These are phyloP conservation scores for Paramecium sonneborni DNA, from an alignment of 73 alveolate species.

Conservation along the genomic window DNA sequence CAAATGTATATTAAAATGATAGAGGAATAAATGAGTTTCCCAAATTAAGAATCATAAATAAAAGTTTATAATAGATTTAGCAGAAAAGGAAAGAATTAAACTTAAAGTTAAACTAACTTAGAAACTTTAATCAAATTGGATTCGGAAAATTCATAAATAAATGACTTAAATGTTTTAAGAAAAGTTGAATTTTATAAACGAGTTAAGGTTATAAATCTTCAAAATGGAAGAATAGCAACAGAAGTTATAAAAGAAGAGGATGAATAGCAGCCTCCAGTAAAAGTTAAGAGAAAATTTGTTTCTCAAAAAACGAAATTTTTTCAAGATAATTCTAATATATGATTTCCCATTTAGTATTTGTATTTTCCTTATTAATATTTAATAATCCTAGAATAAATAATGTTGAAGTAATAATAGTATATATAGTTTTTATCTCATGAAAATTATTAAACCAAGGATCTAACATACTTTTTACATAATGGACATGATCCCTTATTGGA, in stretches of 20 bases:
- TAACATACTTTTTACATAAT: constrained; percentile 18
- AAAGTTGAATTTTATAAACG: background rate
- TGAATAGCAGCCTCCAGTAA: background rate
- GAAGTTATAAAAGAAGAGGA: constrained; percentile 10
- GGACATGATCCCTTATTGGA: constrained; percentile 16
- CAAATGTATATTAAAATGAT: background rate
- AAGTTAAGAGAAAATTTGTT: constrained; percentile 1
- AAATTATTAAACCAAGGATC: constrained; percentile 12
- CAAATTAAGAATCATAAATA: background rate
- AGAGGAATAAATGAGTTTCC: background rate
- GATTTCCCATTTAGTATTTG: background rate
- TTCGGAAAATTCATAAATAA: background rate
- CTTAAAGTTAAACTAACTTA: constrained; percentile 15
- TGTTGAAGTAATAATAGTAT: background rate
- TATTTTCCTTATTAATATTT: background rate
- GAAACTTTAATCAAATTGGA: background rate
- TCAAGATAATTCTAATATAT: background rate
- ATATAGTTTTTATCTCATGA: background rate
- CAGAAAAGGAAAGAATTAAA: background rate
- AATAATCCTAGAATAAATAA: background rate
- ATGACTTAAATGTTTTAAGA: background rate
- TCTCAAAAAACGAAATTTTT: background rate
- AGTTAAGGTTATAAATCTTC: background rate
- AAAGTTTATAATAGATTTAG: background rate
- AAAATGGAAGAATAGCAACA: constrained; percentile 35